A percentile compares a stretch with the other conserved stretches of the same genome.
phyloP scores from a whole-genome alignment of 2,329 filamentous ascomycete species.

The Tolypocladium pustulatum region DNA sequence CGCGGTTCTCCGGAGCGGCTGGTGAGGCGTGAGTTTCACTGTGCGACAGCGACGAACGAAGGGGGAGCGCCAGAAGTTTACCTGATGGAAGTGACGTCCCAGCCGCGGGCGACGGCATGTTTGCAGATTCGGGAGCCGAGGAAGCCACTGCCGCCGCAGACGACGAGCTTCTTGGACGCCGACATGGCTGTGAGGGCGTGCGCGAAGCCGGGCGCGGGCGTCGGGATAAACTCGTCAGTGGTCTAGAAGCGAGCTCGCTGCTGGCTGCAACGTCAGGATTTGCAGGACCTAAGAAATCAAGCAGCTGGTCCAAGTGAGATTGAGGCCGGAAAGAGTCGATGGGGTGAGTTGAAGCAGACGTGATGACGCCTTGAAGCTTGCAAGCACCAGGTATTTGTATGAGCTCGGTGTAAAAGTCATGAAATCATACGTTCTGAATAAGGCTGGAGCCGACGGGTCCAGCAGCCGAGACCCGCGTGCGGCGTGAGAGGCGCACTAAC shows the following conservation, averaged over 20 bases:
- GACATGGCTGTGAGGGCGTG: constrained; percentile 31
- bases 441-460: constrained; percentile 1
- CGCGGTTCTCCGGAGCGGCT: constrained; percentile 84
- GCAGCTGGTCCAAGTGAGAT: background rate
- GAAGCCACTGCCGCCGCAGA: constrained; percentile 91
- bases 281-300: background rate
- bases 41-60: background rate
- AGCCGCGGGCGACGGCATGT: constrained; percentile 72
- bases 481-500: background rate
- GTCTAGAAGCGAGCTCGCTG: background rate
- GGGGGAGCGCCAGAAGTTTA: constrained; percentile 24
- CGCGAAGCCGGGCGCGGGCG: background rate
- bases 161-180: constrained; percentile 67
- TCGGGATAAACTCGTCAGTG: background rate
- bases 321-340: background rate
- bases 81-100: constrained; percentile 91
- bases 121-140: constrained; percentile 84
- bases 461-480: background rate
- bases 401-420: constrained; percentile 8
- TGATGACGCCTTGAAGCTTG: background rate
- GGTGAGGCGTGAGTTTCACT: constrained; percentile 10
- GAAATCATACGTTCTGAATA: constrained; percentile 10
- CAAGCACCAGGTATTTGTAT: background rate
- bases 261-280: background rate
- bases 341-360: background rate